These are phyloP conservation scores for Coleophoma cylindrospora DNA, from an alignment of 2,329 filamentous ascomycete species.

Conservation along the genomic window DNA sequence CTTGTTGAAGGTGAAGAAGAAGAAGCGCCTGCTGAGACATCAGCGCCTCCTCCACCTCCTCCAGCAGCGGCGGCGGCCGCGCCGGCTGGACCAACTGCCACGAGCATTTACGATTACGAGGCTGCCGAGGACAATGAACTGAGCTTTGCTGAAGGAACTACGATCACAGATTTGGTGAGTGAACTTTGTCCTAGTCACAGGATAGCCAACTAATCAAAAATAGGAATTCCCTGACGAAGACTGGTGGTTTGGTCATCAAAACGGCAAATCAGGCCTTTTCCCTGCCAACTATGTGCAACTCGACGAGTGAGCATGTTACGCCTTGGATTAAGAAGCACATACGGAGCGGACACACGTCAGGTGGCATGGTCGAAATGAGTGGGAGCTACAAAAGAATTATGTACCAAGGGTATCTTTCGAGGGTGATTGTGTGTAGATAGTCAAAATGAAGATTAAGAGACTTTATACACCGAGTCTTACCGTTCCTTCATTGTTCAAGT, in stretches of 20 bases:
- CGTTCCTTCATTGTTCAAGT: no score
- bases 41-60: constrained; percentile 34
- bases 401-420: no score
- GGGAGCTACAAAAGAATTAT: no score
- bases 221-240: constrained; percentile 96
- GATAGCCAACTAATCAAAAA: neutral
- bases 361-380: no score
- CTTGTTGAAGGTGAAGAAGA: constrained; percentile 59
- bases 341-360: no score
- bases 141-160: constrained; percentile 86
- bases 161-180: constrained; percentile 71
- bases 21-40: constrained; percentile 27
- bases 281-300: constrained; percentile 66
- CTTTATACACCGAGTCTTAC: no score
- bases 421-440: no score
- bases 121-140: constrained; percentile 88
- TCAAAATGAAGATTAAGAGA: no score
- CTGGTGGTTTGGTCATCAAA: constrained; percentile 93
- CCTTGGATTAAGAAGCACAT: no score
- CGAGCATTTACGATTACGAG: constrained; percentile 91
- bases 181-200: neutral
- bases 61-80: constrained; percentile 29
- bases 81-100: constrained; percentile 57
- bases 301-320: constrained; percentile 17
- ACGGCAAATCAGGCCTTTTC: constrained; percentile 79